Conservation (phyloP, 1,284 basidiomycete species). For the Marasmius fiardii region DNA sequence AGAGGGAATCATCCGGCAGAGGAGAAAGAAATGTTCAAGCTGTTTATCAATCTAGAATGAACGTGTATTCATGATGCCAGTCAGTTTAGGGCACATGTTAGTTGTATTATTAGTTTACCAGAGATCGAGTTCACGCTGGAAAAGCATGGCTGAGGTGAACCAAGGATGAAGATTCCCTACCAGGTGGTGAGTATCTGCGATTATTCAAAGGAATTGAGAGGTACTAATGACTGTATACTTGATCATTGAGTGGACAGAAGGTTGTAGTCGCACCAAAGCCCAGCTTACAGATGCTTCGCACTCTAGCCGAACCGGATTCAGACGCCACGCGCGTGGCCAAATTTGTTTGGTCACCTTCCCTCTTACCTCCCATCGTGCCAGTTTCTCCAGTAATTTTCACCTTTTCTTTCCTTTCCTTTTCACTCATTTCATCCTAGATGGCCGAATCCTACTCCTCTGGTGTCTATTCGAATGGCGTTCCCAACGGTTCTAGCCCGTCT, state of each 20-base stretch:
- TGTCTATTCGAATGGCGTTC: slow-evolving; percentile 56
- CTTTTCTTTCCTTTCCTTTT: slow-evolving; percentile 22
- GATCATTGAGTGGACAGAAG: neutral
- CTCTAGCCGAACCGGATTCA: neutral
- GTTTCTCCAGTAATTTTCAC: slow-evolving; percentile 40
- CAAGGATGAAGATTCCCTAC: slow-evolving; percentile 6
- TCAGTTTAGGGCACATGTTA: no score
- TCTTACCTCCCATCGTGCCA: slow-evolving; percentile 44
- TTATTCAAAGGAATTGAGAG: neutral
- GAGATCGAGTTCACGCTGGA: slow-evolving; percentile 1
- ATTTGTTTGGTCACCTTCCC: slow-evolving; percentile 3
- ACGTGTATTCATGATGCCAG: neutral
- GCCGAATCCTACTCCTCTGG: slow-evolving; percentile 68
- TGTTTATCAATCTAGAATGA: neutral
- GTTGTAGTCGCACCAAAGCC: slow-evolving; percentile 5
- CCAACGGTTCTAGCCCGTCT: slow-evolving; percentile 61
- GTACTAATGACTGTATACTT: no score
- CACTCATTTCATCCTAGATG: slow-evolving; percentile 45
- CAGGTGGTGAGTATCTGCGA: slow-evolving; percentile 1
- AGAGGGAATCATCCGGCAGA: neutral
- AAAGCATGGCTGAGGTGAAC: slow-evolving; percentile 2
- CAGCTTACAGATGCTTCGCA: neutral
- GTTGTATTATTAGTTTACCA: no score
- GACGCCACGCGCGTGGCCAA: slow-evolving; percentile 4
- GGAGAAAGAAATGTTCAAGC: neutral